Conservation (phyloP, 2,329 filamentous ascomycete genomes). For the Penicillium sp. region DNA sequence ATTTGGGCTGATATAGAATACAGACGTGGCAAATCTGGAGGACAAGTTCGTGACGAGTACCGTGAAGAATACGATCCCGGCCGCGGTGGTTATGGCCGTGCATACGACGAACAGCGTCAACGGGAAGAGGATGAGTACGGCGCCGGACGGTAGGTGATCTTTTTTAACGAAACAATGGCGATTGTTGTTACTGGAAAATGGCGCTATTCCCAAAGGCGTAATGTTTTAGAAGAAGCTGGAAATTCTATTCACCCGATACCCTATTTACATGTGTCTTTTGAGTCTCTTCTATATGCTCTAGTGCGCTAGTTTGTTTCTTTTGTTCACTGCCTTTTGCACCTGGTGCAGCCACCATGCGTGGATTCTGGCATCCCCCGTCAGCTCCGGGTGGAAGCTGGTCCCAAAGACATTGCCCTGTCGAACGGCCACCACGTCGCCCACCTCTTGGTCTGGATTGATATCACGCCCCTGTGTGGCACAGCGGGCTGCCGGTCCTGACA, state of each 20-base stretch:
- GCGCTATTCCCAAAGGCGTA: conserved; percentile 35
- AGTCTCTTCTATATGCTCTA: conserved; percentile 14
- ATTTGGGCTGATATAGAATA: neutral
- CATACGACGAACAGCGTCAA: conserved; percentile 61
- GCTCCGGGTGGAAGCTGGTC: conserved; percentile 91
- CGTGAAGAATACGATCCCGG: conserved; percentile 96
- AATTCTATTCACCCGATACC: conserved; percentile 30
- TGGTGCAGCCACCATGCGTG: conserved; percentile 90
- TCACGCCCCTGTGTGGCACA: conserved; percentile 46
- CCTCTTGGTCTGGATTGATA: conserved; percentile 40
- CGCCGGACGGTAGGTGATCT: conserved; percentile 48
- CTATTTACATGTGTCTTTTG: conserved; percentile 24
- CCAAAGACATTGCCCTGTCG: conserved; percentile 88
- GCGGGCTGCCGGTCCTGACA: conserved; percentile 53
- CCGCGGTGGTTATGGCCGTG: conserved; percentile 81
- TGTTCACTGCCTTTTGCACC: conserved; percentile 51
- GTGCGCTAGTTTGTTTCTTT: conserved; percentile 24
- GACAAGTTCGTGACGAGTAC: conserved; percentile 97
- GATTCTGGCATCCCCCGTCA: conserved; percentile 83
- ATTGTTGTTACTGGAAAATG: conserved; percentile 28
- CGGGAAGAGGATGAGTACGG: conserved; percentile 62
- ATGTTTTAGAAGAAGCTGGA: conserved; percentile 29
- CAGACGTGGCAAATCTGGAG: conserved; percentile 84
- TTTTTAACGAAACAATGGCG: conserved; percentile 7
- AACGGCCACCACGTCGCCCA: conserved; percentile 80